Evolutionary conservation across 2,329 filamentous ascomycete species (phyloP).

Genomic region (Aspergillus sp.): DNA sequence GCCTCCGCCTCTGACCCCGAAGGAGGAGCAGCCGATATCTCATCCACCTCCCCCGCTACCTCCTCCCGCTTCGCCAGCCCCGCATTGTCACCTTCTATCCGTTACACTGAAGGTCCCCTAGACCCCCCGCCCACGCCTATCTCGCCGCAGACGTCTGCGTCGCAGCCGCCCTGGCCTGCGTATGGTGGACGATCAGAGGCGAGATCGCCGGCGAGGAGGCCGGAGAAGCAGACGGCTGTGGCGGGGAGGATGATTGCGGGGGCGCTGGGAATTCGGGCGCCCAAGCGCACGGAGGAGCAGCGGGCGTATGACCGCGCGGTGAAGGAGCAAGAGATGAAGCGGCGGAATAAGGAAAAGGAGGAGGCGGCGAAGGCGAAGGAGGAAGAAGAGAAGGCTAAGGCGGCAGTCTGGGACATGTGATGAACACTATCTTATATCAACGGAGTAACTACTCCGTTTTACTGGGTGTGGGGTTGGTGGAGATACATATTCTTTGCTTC

Average conservation of each 20-base stretch:
- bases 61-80: not conserved
- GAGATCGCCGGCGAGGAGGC: constrained; percentile 48
- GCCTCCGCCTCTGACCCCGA: constrained; percentile 29
- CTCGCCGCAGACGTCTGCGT: constrained; percentile 49
- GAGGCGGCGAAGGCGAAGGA: constrained; percentile 64
- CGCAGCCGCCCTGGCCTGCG: constrained; percentile 25
- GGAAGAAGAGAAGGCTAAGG: constrained; percentile 71
- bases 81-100: constrained; percentile 17
- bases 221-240: constrained; percentile 92
- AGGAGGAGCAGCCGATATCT: not conserved
- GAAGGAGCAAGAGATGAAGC: constrained; percentile 80
- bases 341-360: constrained; percentile 70
- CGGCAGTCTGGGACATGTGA: constrained; percentile 78
- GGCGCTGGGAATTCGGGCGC: constrained; percentile 77
- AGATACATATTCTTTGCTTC: not conserved
- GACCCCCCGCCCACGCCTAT: constrained; percentile 70
- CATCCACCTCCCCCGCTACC: not conserved
- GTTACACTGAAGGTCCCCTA: constrained; percentile 33
- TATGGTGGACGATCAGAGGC: constrained; percentile 17
- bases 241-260: constrained; percentile 87
- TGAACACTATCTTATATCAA: not conserved
- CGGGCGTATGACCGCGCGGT: constrained; percentile 79
- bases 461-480: not conserved
- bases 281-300: constrained; percentile 84
- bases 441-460: too few species aligned